Conservation (phyloP, 441 rosid species). For the Gossypium gossypioides region DNA sequence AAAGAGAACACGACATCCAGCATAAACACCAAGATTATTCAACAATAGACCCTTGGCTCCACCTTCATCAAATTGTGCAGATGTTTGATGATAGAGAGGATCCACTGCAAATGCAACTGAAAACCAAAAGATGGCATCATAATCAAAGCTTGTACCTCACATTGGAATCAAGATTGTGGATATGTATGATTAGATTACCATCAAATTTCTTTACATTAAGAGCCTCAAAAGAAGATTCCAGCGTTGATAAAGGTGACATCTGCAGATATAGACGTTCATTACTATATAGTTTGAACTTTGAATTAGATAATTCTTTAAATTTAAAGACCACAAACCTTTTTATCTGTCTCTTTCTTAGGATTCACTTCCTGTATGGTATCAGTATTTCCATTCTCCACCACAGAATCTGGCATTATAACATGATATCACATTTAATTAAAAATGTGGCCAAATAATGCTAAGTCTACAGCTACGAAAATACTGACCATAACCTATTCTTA, state of each 20-base stretch:
- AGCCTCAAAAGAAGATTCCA: constrained; percentile 73
- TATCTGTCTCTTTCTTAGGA: constrained; percentile 52
- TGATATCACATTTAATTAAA: constrained; percentile 8
- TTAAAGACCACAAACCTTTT: constrained; percentile 41
- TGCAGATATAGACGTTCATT: constrained; percentile 32
- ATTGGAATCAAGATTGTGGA: constrained; percentile 4
- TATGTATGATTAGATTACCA: constrained; percentile 34
- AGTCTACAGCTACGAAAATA: background rate
- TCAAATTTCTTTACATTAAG: constrained; percentile 83
- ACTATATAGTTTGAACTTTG: constrained; percentile 14
- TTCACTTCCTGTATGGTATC: constrained; percentile 37
- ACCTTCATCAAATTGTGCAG: constrained; percentile 96
- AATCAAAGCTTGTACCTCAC: constrained; percentile 17
- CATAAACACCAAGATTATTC: constrained; percentile 83
- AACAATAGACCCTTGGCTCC: constrained; percentile 84
- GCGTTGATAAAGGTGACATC: constrained; percentile 69
- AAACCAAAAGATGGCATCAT: constrained; percentile 18
- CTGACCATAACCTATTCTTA: background rate
- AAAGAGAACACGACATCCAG: constrained; percentile 80
- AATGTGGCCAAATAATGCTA: background rate
- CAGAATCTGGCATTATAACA: constrained; percentile 33
- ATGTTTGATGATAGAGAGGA: constrained; percentile 89
- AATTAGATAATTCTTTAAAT: background rate
- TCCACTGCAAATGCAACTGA: constrained; percentile 91
- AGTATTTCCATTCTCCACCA: constrained; percentile 30